Evolutionary conservation across 768 basidiomycete species (phyloP), one percentile per base, ranked within the genome.

Genomic region (Lyophyllum decastes): DNA sequence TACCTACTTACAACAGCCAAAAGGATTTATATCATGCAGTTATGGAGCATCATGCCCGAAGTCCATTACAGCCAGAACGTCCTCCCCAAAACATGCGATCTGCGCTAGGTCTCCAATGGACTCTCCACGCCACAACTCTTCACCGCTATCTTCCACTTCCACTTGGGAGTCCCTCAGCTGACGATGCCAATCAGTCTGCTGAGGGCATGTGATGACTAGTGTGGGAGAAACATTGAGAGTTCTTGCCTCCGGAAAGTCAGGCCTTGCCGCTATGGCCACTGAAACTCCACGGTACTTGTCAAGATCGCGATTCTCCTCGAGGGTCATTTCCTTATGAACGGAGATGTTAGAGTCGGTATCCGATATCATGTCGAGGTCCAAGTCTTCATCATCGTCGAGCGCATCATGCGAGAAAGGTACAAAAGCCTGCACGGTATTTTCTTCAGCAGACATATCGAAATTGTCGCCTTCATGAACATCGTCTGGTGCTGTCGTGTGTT

Each of bases 181-280:
- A 57, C 50, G 34, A 48, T 60, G 46, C 22, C 21, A 22, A 57
- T 54, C 53, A 22, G 49, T 44, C 34, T 57, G 53, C 5, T 17
- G 58, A 40, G 57, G 57, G 16, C 66, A 63, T 65, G 62, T 65
- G 64, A 65, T 48, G 34, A 46, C 46, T 40, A 62, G 56, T 55
- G 55, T 58, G 52, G 55, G 38, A 50, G 22, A 21, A 48, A 56
- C 57, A 47, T 64, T 61, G 43, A 60, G 61, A 60, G 26, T 34
- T 21, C 27, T 30, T 34, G 40, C 40, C 34, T 26, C 55, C 14
- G 49, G 54, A 43, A 56, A 48, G 53, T 10, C 40, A 55, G 33
- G 53, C 24, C 47, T 54, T 49, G 38, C 49, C 54, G 35, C 52
- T 52, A 54, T 41, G 25, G 38, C 63, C 60, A 58, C 61, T 52